These are phyloP conservation scores for Lachnellula hyalina DNA, from an alignment of 2,329 filamentous ascomycete species.

Conservation along the genomic window DNA sequence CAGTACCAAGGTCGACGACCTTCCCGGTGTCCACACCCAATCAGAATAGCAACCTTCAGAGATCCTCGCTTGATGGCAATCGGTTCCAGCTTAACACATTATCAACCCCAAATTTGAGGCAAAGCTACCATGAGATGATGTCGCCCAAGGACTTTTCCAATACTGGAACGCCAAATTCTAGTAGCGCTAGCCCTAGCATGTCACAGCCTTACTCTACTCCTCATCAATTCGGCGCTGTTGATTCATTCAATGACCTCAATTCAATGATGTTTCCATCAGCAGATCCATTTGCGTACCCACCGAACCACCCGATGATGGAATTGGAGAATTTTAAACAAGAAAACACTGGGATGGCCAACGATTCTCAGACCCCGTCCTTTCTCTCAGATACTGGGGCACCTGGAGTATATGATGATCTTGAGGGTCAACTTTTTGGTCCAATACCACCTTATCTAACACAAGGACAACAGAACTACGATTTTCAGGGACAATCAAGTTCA, in stretches of 20 bases:
- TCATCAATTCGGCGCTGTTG: slow-evolving; percentile 33
- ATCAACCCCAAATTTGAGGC: slow-evolving; percentile 25
- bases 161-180: slow-evolving; percentile 25
- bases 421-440: slow-evolving; percentile 67
- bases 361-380: slow-evolving; percentile 19
- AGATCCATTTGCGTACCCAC: slow-evolving; percentile 72
- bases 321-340: slow-evolving; percentile 38
- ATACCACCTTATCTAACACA: slow-evolving; percentile 60
- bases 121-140: slow-evolving; percentile 26
- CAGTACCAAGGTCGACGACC: slow-evolving; percentile 21
- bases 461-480: slow-evolving; percentile 21
- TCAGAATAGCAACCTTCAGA: slow-evolving; percentile 18
- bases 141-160: slow-evolving; percentile 24
- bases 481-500: slow-evolving; percentile 12
- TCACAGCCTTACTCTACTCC: slow-evolving; percentile 16
- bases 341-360: slow-evolving; percentile 8
- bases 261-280: slow-evolving; percentile 76
- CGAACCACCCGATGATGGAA: slow-evolving; percentile 67
- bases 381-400: slow-evolving; percentile 25
- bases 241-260: slow-evolving; percentile 59
- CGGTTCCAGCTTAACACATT: slow-evolving; percentile 21
- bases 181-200: slow-evolving; percentile 14
- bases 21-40: slow-evolving; percentile 28
- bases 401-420: slow-evolving; percentile 52
- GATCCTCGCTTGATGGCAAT: slow-evolving; percentile 26